These are phyloP conservation scores for Sambucus nigra DNA, from an alignment of 129 eudicot genomes.

Conservation along the genomic window DNA sequence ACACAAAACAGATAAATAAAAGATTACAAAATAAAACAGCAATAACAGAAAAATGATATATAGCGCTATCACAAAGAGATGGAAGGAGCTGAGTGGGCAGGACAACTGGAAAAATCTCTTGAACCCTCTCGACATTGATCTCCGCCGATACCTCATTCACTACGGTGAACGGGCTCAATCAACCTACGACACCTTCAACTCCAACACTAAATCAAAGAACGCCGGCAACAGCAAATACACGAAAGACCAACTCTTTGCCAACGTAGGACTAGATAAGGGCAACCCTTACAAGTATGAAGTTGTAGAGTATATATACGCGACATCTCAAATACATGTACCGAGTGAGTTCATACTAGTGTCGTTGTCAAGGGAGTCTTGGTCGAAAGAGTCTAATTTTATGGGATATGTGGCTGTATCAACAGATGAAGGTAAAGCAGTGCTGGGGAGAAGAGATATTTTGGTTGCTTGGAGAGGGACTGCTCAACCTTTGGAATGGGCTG, in stretches of 20 bases:
- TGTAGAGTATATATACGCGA: constrained; percentile 29
- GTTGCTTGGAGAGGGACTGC: constrained; percentile 47
- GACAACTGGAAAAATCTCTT: constrained; percentile 39
- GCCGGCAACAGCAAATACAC: constrained; percentile 38
- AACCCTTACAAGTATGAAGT: constrained; percentile 27
- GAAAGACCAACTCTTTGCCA: constrained; percentile 16
- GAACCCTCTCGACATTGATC: constrained; percentile 30
- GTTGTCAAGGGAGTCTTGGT: constrained; percentile 28
- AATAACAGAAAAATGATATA: neutral
- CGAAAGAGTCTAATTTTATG: constrained; percentile 43
- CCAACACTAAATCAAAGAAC: constrained; percentile 27
- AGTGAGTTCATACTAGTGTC: constrained; percentile 34
- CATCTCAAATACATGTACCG: constrained; percentile 23
- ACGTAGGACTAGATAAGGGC: constrained; percentile 25
- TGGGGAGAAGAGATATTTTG: constrained; percentile 48
- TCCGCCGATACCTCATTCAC: constrained; percentile 30
- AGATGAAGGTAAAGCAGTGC: constrained; percentile 28
- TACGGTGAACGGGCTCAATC: constrained; percentile 47
- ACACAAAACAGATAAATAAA: neutral
- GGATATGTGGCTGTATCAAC: constrained; percentile 39
- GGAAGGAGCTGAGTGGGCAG: constrained; percentile 42
- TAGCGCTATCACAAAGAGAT: constrained; percentile 20
- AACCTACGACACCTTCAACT: constrained; percentile 37
- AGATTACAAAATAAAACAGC: neutral
- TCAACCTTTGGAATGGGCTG: constrained; percentile 30